Base-by-base conservation (phyloP, 2,329 filamentous ascomycete species). In the Triangularia verruculosa region DNA sequence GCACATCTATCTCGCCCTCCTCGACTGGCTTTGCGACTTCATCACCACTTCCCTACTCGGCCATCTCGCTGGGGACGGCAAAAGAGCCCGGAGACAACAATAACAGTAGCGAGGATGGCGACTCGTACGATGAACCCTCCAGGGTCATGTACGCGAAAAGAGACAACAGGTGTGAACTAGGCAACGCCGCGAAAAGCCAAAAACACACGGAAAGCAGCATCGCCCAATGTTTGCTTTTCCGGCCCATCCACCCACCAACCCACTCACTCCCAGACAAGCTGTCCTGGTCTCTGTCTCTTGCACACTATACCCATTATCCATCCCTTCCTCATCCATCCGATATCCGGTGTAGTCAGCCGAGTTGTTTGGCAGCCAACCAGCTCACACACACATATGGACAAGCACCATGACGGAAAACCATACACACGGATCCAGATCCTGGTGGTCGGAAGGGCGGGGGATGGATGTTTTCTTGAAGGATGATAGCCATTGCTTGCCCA, bases 101-200 rank as follows among this genome's bases (percentile, higher is more conserved):
- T 20, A 11, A n/a, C 39, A 20, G 3, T 47, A 47, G 17, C 39
- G 63, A n/a, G 5, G 24, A 43, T 15, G 34, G 22, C 39, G 39
- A 47, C 39, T 47, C 39, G 39, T 47, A 17, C 20, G 39, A 47
- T 20, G 39, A 47, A 47, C 39, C n/a, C 39, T 17, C 39, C 6
- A 54, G 20, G 53, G 61, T 25, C 24, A 53, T 56, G 63, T 64
- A 59, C 32, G 63, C 47, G 60, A 62, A 24, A 61, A 51, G 63
- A 62, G 17, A 51, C 27, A 3, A 58, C n/a, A 34, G n/a, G 34
- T 58, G 56, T 39, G 34, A 39, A 39, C 34, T 13, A 43, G n/a
- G 39, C 39, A 43, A 15, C 27, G 51, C 52, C 24, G 27, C n/a
- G n/a, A n/a, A n/a, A n/a, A n/a, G n/a, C 51, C 32, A 34, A 39